Conservation (phyloP, 345 rosid species). For the rapeseed (Brassica napus) region Da-Ae NC_063445.1:39573001-39573500, state of each 20-base stretch:
- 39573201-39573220: constrained; percentile 63
- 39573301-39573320: constrained; percentile 73
- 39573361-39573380: constrained; percentile 82
- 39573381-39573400: constrained; percentile 74
- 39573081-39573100: constrained; percentile 54
- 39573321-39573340: constrained; percentile 81
- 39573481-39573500: constrained; percentile 81
- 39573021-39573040: constrained; percentile 60
- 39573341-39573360: constrained; percentile 76
- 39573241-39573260: constrained; percentile 64
- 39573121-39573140: constrained; percentile 85
- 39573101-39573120: constrained; percentile 64
- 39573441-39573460: constrained; percentile 74
- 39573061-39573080: constrained; percentile 75
- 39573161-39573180: constrained; percentile 85
- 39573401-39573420: constrained; percentile 68
- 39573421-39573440: constrained; percentile 77
- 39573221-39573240: constrained; percentile 66
- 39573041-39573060: constrained; percentile 66
- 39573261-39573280: constrained; percentile 69
- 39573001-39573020: constrained; percentile 63
- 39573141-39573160: constrained; percentile 72
- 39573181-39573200: constrained; percentile 78
- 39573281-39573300: constrained; percentile 63
- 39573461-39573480: constrained; percentile 87